phyloP scores from a whole-genome alignment of 352 stramenopile species.

The Phytophthora boehmeriae region DNA sequence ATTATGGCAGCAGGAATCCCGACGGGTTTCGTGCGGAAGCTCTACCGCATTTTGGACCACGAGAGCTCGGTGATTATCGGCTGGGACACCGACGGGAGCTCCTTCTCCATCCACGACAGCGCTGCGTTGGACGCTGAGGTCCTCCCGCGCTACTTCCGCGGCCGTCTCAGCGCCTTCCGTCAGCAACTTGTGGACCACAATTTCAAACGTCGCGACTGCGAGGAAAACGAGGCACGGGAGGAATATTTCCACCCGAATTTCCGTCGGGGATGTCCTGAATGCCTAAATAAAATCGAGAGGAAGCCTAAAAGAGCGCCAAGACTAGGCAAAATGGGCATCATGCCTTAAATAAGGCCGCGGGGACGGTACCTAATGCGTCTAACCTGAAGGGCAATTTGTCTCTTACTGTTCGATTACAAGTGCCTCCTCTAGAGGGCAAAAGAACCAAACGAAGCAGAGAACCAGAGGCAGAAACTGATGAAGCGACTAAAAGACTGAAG shows the following conservation, averaged over 20 bases:
- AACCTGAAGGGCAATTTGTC: slow-evolving; percentile 9
- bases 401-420: slow-evolving; percentile 58
- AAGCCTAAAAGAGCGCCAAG: slow-evolving; percentile 41
- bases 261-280: slow-evolving; percentile 47
- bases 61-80: slow-evolving; percentile 63
- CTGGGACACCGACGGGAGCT: slow-evolving; percentile 59
- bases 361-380: slow-evolving; percentile 7
- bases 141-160: slow-evolving; percentile 74
- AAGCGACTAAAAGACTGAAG: slow-evolving; percentile 3
- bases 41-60: slow-evolving; percentile 83
- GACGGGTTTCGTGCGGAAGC: slow-evolving; percentile 81
- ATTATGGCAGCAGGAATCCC: slow-evolving; percentile 63
- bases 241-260: slow-evolving; percentile 66
- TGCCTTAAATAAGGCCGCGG: background rate
- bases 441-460: background rate
- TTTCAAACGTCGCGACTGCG: slow-evolving; percentile 66
- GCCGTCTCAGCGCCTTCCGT: slow-evolving; percentile 68
- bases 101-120: slow-evolving; percentile 75
- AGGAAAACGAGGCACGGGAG: slow-evolving; percentile 60
- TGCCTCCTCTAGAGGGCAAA: slow-evolving; percentile 22
- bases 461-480: background rate
- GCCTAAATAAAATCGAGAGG: slow-evolving; percentile 65
- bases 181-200: slow-evolving; percentile 81
- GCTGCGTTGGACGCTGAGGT: slow-evolving; percentile 60
- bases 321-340: background rate